A percentile compares a stretch with the other conserved stretches of the same genome.
These are phyloP conservation scores for Pontederia crassipes DNA, from an alignment of 176 grass and related monocot genomes.

Conservation along the genomic window DNA sequence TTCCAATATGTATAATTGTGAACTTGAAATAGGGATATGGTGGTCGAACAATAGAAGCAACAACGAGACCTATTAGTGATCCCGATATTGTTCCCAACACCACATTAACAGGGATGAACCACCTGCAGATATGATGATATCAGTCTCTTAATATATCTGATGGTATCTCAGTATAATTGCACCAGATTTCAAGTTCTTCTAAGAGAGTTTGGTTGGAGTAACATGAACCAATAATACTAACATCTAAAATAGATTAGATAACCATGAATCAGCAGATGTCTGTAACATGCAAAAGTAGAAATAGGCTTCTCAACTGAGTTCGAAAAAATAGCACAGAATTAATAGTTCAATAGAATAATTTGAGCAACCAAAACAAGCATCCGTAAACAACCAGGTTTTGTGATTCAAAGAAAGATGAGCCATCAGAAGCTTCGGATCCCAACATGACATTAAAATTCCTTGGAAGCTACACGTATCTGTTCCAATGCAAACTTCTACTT, in stretches of 20 bases:
- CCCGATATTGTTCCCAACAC: constrained; percentile 58
- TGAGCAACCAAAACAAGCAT: too few relatives aligned
- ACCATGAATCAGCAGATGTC: background rate
- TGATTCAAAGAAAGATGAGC: too few relatives aligned
- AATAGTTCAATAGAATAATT: too few relatives aligned
- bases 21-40: constrained; percentile 98
- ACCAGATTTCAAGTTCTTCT: background rate
- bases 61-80: constrained; percentile 85
- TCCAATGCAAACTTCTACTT: too few relatives aligned
- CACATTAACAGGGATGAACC: constrained; percentile 98
- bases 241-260: too few relatives aligned
- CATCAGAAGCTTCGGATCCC: too few relatives aligned
- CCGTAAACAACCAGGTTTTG: too few relatives aligned
- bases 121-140: constrained; percentile 46
- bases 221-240: too few relatives aligned
- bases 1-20: constrained; percentile 92
- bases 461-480: too few relatives aligned
- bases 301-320: background rate
- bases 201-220: background rate
- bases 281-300: background rate
- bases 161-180: too few relatives aligned
- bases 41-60: constrained; percentile 76
- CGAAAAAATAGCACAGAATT: too few relatives aligned
- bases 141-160: background rate
- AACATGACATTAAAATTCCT: too few relatives aligned